Base-by-base conservation (phyloP, 2,329 filamentous ascomycete genomes). In the Hypoxylon sp. region DNA sequence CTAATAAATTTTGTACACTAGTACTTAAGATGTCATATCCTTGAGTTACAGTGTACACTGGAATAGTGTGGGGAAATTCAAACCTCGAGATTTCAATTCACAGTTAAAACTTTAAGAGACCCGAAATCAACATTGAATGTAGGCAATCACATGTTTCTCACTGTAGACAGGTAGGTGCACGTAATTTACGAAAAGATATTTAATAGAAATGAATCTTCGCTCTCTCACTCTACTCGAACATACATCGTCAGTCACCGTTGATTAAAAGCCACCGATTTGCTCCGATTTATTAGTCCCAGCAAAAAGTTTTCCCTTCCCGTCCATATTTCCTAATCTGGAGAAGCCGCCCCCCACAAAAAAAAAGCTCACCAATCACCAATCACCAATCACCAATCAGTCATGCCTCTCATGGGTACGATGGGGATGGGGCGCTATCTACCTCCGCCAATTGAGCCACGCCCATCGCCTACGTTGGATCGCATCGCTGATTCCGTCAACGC, bases 181-280 rank as follows among this genome's bases (percentile, higher is more conserved):
- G n/a, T 14, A 48, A 21, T 49, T 25, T 51, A 57, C n/a, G 5
- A 45, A 56, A 13, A 36, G 19, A 36, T 28, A 23, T 21, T 52
- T 19, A 36, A 50, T 50, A 6, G 23, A 43, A 4, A 5, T 30
- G 17, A 36, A 53, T 52, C 28, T 53, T 38, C 17, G 14, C 14
- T 34, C 23, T 17, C 3, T 19, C 3, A 7, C 4, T 28, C 48
- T 59, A 49, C 3, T 34, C n/a, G 38, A 9, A 23, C 17, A 30
- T 11, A 38, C 5, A 17, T 32, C 63, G 53, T 59, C 38, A 67
- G 53, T 59, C 38, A 19, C 51, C 30, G 49, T 46, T 36, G 34
- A 60, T 11, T 23, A 67, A 59, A 38, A 57, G 43, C 32, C 58
- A 56, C 68, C 68, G 68, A 43, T 70, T 64, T 65, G 41, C 62